Conservation (phyloP, 75 land plant species). For the Larix kaempferi region DNA sequence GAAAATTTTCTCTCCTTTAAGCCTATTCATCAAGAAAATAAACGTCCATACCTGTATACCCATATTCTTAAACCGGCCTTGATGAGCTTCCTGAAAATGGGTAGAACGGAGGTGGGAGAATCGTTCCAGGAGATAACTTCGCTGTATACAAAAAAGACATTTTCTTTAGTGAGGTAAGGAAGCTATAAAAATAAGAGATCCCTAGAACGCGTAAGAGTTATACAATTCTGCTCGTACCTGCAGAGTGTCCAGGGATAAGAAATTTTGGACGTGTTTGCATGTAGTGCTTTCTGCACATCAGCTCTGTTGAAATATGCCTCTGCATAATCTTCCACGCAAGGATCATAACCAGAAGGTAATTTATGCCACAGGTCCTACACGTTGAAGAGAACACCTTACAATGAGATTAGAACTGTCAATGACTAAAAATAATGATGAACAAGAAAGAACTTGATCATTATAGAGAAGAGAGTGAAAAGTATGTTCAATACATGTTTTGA, state of each 20-base stretch:
- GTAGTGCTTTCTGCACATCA: conserved; percentile 83
- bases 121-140: conserved; percentile 48
- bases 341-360: conserved; percentile 53
- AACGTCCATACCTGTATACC: conserved; percentile 53
- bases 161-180: background rate
- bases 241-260: conserved; percentile 59
- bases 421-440: too few relatives aligned
- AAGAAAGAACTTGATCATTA: too few relatives aligned
- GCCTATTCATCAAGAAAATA: background rate
- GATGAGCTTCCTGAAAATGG: conserved; percentile 45
- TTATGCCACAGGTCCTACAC: conserved; percentile 19
- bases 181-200: background rate
- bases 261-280: conserved; percentile 63
- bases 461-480: too few relatives aligned
- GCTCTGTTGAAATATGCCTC: conserved; percentile 58
- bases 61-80: conserved; percentile 55
- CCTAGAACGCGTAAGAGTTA: background rate
- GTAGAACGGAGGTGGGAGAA: conserved; percentile 36
- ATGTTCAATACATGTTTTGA: too few relatives aligned
- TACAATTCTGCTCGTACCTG: conserved; percentile 43
- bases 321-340: conserved; percentile 52
- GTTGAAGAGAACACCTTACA: too few relatives aligned
- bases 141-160: conserved; percentile 13
- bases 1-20: too few relatives aligned
- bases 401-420: too few relatives aligned